Evolutionary conservation across 495 filamentous ascomycete genomes (phyloP).

Genomic region (Geoglossum glabrum): DNA sequence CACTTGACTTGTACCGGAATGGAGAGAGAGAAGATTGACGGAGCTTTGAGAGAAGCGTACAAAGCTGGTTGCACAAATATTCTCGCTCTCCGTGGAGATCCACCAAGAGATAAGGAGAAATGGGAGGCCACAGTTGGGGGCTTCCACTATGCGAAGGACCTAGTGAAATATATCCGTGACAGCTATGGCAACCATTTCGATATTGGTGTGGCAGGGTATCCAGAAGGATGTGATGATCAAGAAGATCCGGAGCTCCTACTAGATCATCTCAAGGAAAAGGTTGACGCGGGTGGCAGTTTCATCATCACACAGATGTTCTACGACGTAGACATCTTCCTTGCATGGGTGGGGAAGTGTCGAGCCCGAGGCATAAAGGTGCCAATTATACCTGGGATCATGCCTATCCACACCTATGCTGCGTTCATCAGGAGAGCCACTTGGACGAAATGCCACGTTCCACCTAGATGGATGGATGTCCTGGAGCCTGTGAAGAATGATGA

Average conservation of each 20-base stretch:
- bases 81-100: constrained; percentile 82
- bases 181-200: constrained; percentile 92
- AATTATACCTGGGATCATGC: constrained; percentile 97
- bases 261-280: constrained; percentile 91
- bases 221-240: constrained; percentile 89
- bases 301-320: constrained; percentile 99
- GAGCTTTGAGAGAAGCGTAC: constrained; percentile 74
- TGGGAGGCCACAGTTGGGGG: constrained; percentile 75
- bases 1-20: constrained; percentile 98
- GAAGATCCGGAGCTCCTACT: constrained; percentile 65
- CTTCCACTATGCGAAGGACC: constrained; percentile 81
- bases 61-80: constrained; percentile 96
- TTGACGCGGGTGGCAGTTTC: constrained; percentile 84
- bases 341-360: constrained; percentile 71
- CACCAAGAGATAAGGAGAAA: constrained; percentile 80
- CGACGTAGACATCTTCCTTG: constrained; percentile 81
- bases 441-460: constrained; percentile 66
- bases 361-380: constrained; percentile 71
- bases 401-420: constrained; percentile 82
- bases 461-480: constrained; percentile 56
- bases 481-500: constrained; percentile 97
- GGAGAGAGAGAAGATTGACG: constrained; percentile 74
- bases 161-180: constrained; percentile 79
- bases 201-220: constrained; percentile 93
- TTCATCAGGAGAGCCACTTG: constrained; percentile 80